Base-by-base conservation (phyloP, 768 basidiomycete species). In the Leccinum subgranulosum region DNA sequence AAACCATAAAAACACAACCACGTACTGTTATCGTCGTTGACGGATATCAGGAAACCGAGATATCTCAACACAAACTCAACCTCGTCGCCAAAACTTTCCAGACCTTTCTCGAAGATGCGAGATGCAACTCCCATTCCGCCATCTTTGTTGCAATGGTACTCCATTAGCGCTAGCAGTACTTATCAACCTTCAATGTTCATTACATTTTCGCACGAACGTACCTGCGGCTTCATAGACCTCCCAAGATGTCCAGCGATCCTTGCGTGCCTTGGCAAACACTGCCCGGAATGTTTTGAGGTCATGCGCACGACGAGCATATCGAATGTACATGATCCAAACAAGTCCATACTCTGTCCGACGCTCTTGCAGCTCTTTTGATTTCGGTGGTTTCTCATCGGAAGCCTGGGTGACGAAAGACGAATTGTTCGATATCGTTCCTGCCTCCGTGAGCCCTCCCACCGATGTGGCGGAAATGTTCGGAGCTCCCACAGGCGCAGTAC, bases 11-110 rank as follows among this genome's bases (percentile, higher is more conserved):
- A 19, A 17, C 3, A 27, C 51, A 27, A 34, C 53, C 41, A 78
- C 91, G 64, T 69, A 97, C 96, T 99, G 67, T 87, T 92, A 63
- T 94, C 89, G 71, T 98, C 96, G 65, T 98, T 98, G 75, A 97
- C 83, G 27, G 88, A 90, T 63, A 98, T 89, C 64, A 98, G 76
- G 81, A 96, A 99, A 7, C 88, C 86, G 27, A 99, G 85, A 74
- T 97, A 97, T 54, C 89, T 84, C 59, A 92, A 75, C 9, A 96
- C 91, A 64, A 85, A 98, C 51, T 94, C 90, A 41, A 87, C 81
- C 59, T 96, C 89, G 21, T 89, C 85, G 3, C 84, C 83, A 69
- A 91, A 97, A 14, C 78, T 74, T 67, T 95, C 92, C 68, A 97
- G 74, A 27, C 94, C 97, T 62, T 90, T 88, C 73, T 98, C 95